Evolutionary conservation across 257 asterid species (phyloP), one percentile per base, ranked within the genome.

Genomic region (Plantago elongata): DNA sequence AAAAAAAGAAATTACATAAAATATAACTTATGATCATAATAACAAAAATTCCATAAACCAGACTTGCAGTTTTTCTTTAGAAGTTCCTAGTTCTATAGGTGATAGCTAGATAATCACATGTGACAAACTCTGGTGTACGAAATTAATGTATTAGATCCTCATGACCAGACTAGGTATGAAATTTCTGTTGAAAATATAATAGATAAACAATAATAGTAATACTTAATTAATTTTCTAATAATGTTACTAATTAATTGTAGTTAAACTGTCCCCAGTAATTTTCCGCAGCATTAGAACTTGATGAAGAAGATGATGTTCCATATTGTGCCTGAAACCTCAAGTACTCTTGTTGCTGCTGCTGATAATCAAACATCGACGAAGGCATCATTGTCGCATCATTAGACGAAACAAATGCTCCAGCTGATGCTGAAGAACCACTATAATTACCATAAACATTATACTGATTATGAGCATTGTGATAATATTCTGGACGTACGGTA

Each of bases 251-350:
- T 74, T 45, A 49, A 44, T 65, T 69, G 37, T 42, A 22, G 15
- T 77, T 69, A 64, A 75, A 54, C 72, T 81, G 48, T 66, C 78
- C 84, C 80, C 40, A 34, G 8, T 34, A 77, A 18, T 55, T 82
- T 29, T 44, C 81, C 5, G 43, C 14, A 10, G 29, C 45, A 58
- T 69, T 78, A 5, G 76, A 66, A 44, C 59, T 22, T 18, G 59
- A 54, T 13, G 81, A 72, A 9, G 67, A 60, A 16, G 72, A 67
- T 56, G 65, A 44, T 13, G 63, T 67, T 37, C 72, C 83, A 9
- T 14, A 59, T 30, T 43, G 54, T 51, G 68, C 69, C 51, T 72
- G 74, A 69, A 70, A 82, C 64, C 75, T 65, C 61, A 64, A 15
- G 16, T 64, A 57, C 34, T 62, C 78, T 57, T 73, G 72, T 13